These are phyloP conservation scores for Fomitiporia mediterranea DNA, from an alignment of 1,284 basidiomycete genomes.

Conservation along the genomic window DNA sequence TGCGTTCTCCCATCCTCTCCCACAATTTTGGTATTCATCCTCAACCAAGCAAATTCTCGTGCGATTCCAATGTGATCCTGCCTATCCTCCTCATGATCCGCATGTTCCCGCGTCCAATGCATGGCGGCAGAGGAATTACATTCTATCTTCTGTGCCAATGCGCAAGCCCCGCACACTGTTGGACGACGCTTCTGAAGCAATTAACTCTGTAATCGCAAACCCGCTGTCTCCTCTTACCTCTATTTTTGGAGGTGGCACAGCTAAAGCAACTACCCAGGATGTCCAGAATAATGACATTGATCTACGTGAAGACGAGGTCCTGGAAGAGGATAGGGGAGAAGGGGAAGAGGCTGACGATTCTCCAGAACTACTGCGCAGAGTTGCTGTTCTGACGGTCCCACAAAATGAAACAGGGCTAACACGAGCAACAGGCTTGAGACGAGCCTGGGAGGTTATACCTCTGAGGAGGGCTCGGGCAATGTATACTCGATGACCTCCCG, in stretches of 20 bases:
- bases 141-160: conserved; percentile 59
- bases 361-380: conserved; percentile 40
- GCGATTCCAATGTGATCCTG: conserved; percentile 56
- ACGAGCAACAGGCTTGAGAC: conserved; percentile 31
- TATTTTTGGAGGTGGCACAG: conserved; percentile 27
- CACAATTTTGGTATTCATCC: conserved; percentile 56
- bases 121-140: conserved; percentile 57
- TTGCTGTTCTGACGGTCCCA: conserved; percentile 38
- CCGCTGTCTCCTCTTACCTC: conserved; percentile 45
- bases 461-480: conserved; percentile 27
- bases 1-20: conserved; percentile 67
- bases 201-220: conserved; percentile 50
- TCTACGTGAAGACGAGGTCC: conserved; percentile 65
- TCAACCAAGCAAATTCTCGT: conserved; percentile 55
- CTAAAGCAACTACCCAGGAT: conserved; percentile 51
- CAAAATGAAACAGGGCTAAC: conserved; percentile 23
- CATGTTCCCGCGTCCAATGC: conserved; percentile 31
- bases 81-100: conserved; percentile 42
- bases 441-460: conserved; percentile 39
- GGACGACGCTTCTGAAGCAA: conserved; percentile 60
- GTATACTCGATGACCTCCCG: conserved; percentile 8
- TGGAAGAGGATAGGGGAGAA: conserved; percentile 70
- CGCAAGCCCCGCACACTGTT: conserved; percentile 62
- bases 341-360: conserved; percentile 75
- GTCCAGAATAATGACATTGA: conserved; percentile 65